Evolutionary conservation across 371 early-diverging fungal genomes (phyloP).

Genomic region (Mortierella sp.): DNA sequence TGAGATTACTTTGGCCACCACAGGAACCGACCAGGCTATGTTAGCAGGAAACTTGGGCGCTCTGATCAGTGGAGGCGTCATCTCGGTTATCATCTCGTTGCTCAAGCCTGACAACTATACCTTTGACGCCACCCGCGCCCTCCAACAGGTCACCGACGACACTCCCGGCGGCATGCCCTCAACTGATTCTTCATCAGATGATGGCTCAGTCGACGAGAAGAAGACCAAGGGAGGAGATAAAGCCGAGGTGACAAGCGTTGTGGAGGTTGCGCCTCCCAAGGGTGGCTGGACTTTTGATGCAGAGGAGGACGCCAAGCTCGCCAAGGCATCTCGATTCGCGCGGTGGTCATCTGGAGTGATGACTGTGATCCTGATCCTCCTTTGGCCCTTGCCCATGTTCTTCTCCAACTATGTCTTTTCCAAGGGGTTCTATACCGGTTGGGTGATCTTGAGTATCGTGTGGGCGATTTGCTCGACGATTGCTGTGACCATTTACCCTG

Average conservation of each 20-base stretch:
- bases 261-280: conserved; percentile 17
- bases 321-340: conserved; percentile 63
- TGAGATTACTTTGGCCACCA: conserved; percentile 66
- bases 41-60: conserved; percentile 75
- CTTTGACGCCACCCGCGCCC: conserved; percentile 66
- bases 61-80: conserved; percentile 49
- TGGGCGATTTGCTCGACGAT: conserved; percentile 73
- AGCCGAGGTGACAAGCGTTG: neutral
- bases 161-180: conserved; percentile 25
- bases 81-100: conserved; percentile 61
- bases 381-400: conserved; percentile 83
- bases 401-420: conserved; percentile 74
- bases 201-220: conserved; percentile 37
- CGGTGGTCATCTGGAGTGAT: conserved; percentile 61
- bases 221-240: neutral
- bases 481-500: conserved; percentile 72
- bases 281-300: conserved; percentile 21
- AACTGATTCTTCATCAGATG: conserved; percentile 34
- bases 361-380: conserved; percentile 68
- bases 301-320: conserved; percentile 60
- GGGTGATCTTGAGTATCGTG: conserved; percentile 74
- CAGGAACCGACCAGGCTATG: conserved; percentile 78
- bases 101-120: conserved; percentile 74
- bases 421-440: conserved; percentile 75
- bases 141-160: conserved; percentile 65